A percentile compares a stretch with the other conserved stretches of the same genome.
Conservation (phyloP, 306 rosid species). For the Vigna nakashimae region DNA sequence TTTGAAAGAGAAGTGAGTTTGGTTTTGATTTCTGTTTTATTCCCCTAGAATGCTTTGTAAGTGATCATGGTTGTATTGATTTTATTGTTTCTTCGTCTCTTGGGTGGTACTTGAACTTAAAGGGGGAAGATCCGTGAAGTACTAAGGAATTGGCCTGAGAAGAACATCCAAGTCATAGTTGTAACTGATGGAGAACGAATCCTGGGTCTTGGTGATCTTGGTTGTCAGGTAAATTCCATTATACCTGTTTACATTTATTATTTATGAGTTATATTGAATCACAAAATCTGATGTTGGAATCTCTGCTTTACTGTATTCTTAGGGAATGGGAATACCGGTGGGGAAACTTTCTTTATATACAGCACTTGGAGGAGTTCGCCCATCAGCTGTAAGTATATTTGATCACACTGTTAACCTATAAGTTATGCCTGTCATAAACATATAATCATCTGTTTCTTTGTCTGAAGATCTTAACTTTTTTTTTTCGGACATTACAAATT, state of each 20-base stretch:
- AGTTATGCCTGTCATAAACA: conserved; percentile 6
- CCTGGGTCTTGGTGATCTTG: conserved; percentile 95
- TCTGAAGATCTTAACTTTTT: background rate
- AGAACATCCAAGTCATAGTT: conserved; percentile 93
- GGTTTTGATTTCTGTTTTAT: conserved; percentile 6
- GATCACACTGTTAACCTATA: background rate
- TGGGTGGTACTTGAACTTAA: conserved; percentile 38
- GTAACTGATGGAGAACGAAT: conserved; percentile 98
- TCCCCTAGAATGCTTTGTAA: conserved; percentile 8
- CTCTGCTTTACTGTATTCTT: conserved; percentile 42
- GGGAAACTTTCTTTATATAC: conserved; percentile 95
- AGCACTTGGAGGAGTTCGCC: conserved; percentile 97
- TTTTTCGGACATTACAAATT: background rate
- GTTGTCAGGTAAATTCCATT: conserved; percentile 80
- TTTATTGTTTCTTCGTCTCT: conserved; percentile 30
- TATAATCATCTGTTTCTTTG: conserved; percentile 7
- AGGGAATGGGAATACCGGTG: conserved; percentile 99
- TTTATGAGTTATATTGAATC: conserved; percentile 31
- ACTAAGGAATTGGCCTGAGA: conserved; percentile 96
- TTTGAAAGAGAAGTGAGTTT: conserved; percentile 89
- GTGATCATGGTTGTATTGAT: conserved; percentile 32
- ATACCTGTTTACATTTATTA: background rate
- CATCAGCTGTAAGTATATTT: conserved; percentile 85
- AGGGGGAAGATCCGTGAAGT: conserved; percentile 97
- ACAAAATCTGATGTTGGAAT: conserved; percentile 25